Evolutionary conservation across 208 protist species (phyloP), one percentile per base, ranked within the genome.

Genomic region (Trypanosoma avium): DNA sequence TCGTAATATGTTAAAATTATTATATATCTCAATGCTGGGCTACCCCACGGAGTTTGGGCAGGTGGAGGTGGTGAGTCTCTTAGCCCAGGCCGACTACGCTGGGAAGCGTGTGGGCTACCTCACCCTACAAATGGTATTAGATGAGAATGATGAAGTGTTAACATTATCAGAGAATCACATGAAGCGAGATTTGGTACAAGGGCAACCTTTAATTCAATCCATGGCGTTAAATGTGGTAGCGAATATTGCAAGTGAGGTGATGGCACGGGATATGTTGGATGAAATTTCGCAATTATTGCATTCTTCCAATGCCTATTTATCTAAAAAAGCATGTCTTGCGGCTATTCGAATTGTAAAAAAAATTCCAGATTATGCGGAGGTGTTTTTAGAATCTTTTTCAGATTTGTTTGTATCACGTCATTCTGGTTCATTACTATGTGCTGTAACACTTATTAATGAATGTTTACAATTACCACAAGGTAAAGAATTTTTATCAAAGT

Each of bases 21-120:
- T 99, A 0, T 99, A 99, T 83, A 99, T 99, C 60, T 96, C 94
- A 65, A 99, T 99, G 84, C 82, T 99, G 0, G 99, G 99, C 17
- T 99, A 99, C 77, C 95, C 99, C 4, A 91, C 99, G 3, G 98
- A 99, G 77, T 99, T 99, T 87, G 99, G 98, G 0, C 97, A 99
- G 77, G 96, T 99, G 69, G 98, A 99, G 78, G 98, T 98, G 43
- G 79, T 99, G 17, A 96, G 99, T 22, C 88, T 99, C 8, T 75
- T 99, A 7, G 90, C 96, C 9, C 94, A 95, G 32, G 45, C 62
- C 2, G 97, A 98, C 43, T 99, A 98, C 68, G 92, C 90, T 2
- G 98, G 99, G 19, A 99, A 99, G 79, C 88, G 97, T 22, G 94
- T 99, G 30, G 98, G 98, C 24, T 99, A 99, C 67, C 82, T 99